Conservation (phyloP, 1,284 basidiomycete genomes). For the Ustilago crameri region DNA sequence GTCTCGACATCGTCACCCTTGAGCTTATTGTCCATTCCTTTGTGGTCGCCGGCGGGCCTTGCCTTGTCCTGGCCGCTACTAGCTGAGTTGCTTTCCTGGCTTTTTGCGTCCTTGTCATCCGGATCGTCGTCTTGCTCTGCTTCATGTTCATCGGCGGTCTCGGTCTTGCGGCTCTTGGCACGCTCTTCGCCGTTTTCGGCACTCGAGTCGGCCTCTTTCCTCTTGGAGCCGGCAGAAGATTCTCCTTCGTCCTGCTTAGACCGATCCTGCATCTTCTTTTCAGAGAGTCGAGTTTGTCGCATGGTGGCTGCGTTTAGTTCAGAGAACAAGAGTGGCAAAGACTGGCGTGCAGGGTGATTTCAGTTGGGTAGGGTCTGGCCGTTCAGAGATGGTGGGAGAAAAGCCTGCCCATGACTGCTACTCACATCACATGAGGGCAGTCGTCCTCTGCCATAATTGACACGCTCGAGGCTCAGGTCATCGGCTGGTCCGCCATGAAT, state of each 20-base stretch:
- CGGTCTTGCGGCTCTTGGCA: constrained; percentile 5
- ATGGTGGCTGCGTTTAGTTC: constrained; percentile 8
- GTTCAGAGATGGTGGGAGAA: neutral
- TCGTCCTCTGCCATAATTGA: too few relatives aligned
- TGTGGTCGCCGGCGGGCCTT: constrained; percentile 15
- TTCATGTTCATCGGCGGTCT: neutral
- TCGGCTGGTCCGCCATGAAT: neutral
- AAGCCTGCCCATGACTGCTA: neutral
- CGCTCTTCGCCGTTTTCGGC: too few relatives aligned
- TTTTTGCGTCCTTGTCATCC: neutral
- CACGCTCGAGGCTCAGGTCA: too few relatives aligned
- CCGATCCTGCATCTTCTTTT: constrained; percentile 1
- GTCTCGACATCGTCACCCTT: constrained; percentile 31
- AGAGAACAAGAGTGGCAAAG: too few relatives aligned
- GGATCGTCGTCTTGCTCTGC: neutral
- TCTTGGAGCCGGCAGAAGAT: constrained; percentile 13
- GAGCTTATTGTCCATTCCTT: constrained; percentile 26
- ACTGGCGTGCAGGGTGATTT: too few relatives aligned
- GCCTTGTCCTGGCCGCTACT: too few relatives aligned
- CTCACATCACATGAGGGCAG: too few relatives aligned
- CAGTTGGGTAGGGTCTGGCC: too few relatives aligned
- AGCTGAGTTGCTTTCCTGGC: too few relatives aligned
- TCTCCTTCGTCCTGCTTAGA: constrained; percentile 2
- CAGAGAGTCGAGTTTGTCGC: constrained; percentile 22
- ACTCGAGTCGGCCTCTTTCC: constrained; percentile 21